A percentile compares a stretch with the other conserved stretches of the same genome.
Conservation (phyloP, 2,329 filamentous ascomycete species). For the Diaporthe destruens region DNA sequence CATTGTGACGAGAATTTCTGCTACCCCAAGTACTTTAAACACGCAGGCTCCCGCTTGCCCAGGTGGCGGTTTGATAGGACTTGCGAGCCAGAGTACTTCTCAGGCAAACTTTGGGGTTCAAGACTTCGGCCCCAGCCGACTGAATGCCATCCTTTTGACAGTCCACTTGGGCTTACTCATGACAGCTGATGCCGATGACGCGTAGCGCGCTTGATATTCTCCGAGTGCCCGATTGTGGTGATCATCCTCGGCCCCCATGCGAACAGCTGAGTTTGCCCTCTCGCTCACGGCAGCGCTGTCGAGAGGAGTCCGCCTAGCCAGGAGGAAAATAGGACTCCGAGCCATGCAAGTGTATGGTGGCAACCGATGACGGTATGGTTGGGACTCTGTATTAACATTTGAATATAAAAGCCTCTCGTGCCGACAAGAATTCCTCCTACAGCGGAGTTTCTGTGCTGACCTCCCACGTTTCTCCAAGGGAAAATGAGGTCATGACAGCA, state of each 20-base stretch:
- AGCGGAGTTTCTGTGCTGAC: too few relatives aligned
- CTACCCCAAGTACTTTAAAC: not conserved
- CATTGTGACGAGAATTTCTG: not conserved
- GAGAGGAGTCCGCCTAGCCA: not conserved
- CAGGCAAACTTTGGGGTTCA: too few relatives aligned
- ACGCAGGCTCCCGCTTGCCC: not conserved
- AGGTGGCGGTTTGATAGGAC: too few relatives aligned
- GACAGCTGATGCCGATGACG: not conserved
- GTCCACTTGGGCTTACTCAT: not conserved
- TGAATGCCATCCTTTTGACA: not conserved
- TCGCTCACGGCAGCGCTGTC: not conserved
- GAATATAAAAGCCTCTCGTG: not conserved
- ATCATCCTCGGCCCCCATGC: not conserved
- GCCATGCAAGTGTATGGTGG: not conserved
- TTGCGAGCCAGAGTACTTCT: not conserved
- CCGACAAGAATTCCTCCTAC: rapidly evolving
- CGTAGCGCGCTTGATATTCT: not conserved
- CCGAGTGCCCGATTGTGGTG: not conserved
- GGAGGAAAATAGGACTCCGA: not conserved
- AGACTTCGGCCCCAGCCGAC: not conserved
- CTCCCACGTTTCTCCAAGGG: not conserved
- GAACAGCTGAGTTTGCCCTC: not conserved
- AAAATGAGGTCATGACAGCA: not conserved
- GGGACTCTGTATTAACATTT: too few relatives aligned
- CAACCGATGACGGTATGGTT: not conserved